phyloP scores from a whole-genome alignment of 2,329 filamentous ascomycete species.

The Aspergillus flavus region DNA sequence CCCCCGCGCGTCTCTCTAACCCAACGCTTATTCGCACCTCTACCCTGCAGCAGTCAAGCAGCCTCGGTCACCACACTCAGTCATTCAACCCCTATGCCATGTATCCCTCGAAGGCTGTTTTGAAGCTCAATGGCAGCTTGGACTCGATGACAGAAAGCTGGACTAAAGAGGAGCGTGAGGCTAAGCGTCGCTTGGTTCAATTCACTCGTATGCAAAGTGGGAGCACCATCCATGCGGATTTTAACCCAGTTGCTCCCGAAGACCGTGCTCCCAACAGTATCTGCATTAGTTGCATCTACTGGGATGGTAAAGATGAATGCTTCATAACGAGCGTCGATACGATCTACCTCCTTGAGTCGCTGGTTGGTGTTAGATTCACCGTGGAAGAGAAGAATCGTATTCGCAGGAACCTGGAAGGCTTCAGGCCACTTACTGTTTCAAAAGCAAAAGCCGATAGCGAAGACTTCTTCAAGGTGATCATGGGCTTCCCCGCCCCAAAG shows the following conservation, averaged over 20 bases:
- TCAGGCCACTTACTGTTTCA: conserved; percentile 87
- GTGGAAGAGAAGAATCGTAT: conserved; percentile 99
- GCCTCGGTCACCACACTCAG: conserved; percentile 50
- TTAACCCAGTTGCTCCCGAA: conserved; percentile 75
- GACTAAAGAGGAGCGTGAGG: conserved; percentile 77
- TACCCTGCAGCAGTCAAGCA: conserved; percentile 61
- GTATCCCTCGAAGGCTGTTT: conserved; percentile 79
- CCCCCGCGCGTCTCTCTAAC: conserved; percentile 50
- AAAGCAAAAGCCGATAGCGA: conserved; percentile 91
- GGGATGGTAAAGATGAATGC: conserved; percentile 87
- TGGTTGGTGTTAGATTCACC: conserved; percentile 84
- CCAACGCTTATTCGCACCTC: conserved; percentile 70
- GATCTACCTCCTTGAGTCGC: conserved; percentile 88
- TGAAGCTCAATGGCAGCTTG: conserved; percentile 85
- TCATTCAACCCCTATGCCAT: conserved; percentile 77
- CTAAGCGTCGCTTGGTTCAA: conserved; percentile 80
- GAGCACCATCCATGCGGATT: conserved; percentile 77
- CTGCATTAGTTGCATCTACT: conserved; percentile 96
- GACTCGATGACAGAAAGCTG: conserved; percentile 81
- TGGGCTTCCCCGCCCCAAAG: conserved; percentile 94
- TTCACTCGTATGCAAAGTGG: conserved; percentile 83
- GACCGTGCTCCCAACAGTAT: conserved; percentile 82
- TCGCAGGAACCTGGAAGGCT: conserved; percentile 90
- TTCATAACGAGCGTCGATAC: conserved; percentile 97
- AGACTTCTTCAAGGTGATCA: conserved; percentile 98